Conservation (phyloP, 2,329 filamentous ascomycete species). For the Davidsoniella neocaledoniae region DNA sequence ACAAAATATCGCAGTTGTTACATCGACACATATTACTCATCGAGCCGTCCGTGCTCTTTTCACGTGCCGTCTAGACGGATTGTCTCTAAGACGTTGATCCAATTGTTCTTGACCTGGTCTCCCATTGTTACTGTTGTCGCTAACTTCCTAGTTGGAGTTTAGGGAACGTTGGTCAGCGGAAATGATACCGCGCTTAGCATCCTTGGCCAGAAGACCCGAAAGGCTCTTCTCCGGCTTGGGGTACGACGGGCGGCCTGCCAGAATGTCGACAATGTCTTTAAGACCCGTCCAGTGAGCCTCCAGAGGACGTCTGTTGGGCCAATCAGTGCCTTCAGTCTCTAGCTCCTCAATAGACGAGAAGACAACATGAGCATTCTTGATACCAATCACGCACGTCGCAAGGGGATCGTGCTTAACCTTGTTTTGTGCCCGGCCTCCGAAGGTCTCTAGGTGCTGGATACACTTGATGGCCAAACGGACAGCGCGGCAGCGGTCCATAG, state of each 20-base stretch:
- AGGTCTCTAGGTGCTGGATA: constrained; percentile 76
- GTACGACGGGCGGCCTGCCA: constrained; percentile 54
- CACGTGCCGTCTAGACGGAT: no score
- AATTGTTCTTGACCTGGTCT: neutral
- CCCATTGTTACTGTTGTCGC: neutral
- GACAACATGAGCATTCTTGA: constrained; percentile 77
- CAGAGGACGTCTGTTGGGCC: constrained; percentile 73
- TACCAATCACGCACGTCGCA: constrained; percentile 72
- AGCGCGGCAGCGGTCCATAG: constrained; percentile 90
- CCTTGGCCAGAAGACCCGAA: constrained; percentile 38
- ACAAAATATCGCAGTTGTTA: neutral
- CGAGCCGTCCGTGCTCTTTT: neutral
- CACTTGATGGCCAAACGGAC: constrained; percentile 87
- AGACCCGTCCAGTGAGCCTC: constrained; percentile 71
- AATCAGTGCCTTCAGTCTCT: constrained; percentile 78
- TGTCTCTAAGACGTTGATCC: neutral
- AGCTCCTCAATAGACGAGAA: constrained; percentile 68
- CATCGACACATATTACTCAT: neutral
- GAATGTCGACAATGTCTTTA: constrained; percentile 66
- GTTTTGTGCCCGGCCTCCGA: constrained; percentile 45
- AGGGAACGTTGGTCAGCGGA: constrained; percentile 8
- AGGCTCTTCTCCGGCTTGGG: constrained; percentile 32
- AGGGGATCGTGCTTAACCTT: constrained; percentile 58
- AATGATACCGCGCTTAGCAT: constrained; percentile 36
- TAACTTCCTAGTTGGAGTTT: constrained; percentile 10